phyloP scores from a whole-genome alignment of 1,284 basidiomycete species.

The Pascua sp. region DNA sequence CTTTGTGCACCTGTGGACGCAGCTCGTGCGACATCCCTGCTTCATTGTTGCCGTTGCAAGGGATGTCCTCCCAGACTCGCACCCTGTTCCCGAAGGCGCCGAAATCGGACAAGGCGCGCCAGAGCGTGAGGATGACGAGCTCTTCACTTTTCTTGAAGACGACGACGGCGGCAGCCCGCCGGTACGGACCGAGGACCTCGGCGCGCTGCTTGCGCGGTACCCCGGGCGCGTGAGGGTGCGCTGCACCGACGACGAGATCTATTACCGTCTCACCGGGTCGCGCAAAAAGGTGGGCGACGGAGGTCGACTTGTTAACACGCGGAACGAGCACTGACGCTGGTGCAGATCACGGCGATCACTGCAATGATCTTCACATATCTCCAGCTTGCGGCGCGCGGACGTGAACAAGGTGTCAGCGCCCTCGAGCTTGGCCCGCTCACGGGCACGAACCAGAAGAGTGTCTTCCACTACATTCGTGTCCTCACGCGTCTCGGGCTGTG shows the following conservation, averaged over 20 bases:
- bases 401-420: conserved; percentile 15
- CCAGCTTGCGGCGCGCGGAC: conserved; percentile 17
- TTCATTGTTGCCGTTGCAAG: conserved; percentile 31
- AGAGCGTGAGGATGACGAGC: not conserved
- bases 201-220: conserved; percentile 28
- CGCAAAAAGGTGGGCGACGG: conserved; percentile 27
- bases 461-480: conserved; percentile 40
- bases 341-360: conserved; percentile 34
- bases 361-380: conserved; percentile 32
- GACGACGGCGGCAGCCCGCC: conserved; percentile 24
- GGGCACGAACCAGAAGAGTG: conserved; percentile 38
- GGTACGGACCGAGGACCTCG: conserved; percentile 19
- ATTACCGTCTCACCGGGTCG: conserved; percentile 41
- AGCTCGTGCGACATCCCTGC: conserved; percentile 30
- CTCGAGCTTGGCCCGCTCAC: conserved; percentile 39
- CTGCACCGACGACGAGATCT: conserved; percentile 42
- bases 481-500: conserved; percentile 34
- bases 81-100: conserved; percentile 9
- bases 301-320: not conserved
- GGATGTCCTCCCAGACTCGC: conserved; percentile 23
- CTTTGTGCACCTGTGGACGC: conserved; percentile 36
- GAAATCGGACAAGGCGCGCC: not conserved
- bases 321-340: conserved; percentile 2
- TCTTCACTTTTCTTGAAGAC: conserved; percentile 24
- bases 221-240: conserved; percentile 38